These are phyloP conservation scores for Puccinia triticina DNA, from an alignment of 1,284 basidiomycete genomes.

Conservation along the genomic window DNA sequence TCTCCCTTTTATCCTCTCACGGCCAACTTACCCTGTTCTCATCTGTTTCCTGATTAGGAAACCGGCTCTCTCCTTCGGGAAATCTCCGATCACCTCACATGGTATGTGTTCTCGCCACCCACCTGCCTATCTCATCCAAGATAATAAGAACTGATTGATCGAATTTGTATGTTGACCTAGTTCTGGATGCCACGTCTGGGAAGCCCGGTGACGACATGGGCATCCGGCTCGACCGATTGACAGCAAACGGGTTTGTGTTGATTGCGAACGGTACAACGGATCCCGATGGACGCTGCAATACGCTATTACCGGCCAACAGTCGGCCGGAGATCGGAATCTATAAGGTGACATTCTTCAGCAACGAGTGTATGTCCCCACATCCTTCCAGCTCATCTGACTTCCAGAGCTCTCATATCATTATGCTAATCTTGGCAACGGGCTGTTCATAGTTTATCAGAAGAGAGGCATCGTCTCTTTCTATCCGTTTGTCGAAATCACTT, in stretches of 20 bases:
- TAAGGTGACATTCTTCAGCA: slow-evolving; percentile 59
- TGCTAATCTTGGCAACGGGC: background rate
- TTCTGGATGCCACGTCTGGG: slow-evolving; percentile 59
- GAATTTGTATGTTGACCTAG: slow-evolving; percentile 49
- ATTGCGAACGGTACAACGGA: slow-evolving; percentile 57
- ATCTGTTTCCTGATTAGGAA: background rate
- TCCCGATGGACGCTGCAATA: slow-evolving; percentile 57
- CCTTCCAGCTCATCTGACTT: background rate
- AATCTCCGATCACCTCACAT: slow-evolving; percentile 59
- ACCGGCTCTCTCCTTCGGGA: slow-evolving; percentile 20
- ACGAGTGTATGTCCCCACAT: slow-evolving; percentile 50
- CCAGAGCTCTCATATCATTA: background rate
- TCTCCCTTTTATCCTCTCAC: background rate
- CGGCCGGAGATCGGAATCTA: slow-evolving; percentile 56
- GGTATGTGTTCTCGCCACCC: slow-evolving; percentile 53
- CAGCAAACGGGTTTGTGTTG: slow-evolving; percentile 56
- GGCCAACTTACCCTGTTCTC: background rate
- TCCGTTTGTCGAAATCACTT: slow-evolving; percentile 59
- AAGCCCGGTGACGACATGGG: slow-evolving; percentile 58
- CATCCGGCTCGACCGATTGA: slow-evolving; percentile 57
- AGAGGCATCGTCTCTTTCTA: slow-evolving; percentile 57
- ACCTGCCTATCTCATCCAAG: background rate
- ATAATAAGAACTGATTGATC: background rate
- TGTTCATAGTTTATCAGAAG: slow-evolving; percentile 54
- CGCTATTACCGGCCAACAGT: slow-evolving; percentile 53